A percentile compares a stretch with the other conserved stretches of the same genome.
Evolutionary conservation across 805 yeast species (phyloP).

Genomic region (Yarrowia sp.): DNA sequence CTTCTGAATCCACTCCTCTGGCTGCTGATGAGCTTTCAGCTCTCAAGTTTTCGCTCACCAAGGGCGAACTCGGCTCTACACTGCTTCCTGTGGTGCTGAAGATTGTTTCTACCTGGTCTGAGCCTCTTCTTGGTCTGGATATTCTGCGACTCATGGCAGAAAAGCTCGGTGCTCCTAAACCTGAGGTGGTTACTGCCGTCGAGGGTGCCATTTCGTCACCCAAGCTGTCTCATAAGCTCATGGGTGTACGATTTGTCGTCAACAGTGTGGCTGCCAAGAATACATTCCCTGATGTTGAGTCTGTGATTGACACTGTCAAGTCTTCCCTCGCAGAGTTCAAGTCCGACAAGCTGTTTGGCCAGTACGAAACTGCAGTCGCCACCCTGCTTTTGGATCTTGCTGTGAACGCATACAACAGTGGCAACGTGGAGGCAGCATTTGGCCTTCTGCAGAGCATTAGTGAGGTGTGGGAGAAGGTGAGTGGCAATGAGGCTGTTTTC

Average conservation of each 20-base stretch:
- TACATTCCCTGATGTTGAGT: slow-evolving; percentile 4
- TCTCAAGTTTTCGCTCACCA: slow-evolving; percentile 28
- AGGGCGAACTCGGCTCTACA: slow-evolving; percentile 32
- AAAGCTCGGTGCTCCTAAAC: slow-evolving; percentile 43
- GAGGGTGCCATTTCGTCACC: slow-evolving; percentile 36
- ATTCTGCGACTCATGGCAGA: slow-evolving; percentile 51
- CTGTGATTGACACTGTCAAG: slow-evolving; percentile 29
- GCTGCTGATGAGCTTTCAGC: slow-evolving; percentile 32
- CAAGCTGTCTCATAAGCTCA: slow-evolving; percentile 46
- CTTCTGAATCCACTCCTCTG: slow-evolving; percentile 29
- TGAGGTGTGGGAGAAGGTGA: slow-evolving; percentile 38
- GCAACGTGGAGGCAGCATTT: slow-evolving; percentile 35
- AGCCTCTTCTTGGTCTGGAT: slow-evolving; percentile 59
- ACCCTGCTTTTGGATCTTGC: slow-evolving; percentile 53
- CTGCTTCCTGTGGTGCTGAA: slow-evolving; percentile 42
- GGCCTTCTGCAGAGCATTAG: slow-evolving; percentile 37
- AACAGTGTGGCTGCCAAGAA: slow-evolving; percentile 43
- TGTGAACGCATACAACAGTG: slow-evolving; percentile 36
- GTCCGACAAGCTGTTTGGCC: slow-evolving; percentile 23
- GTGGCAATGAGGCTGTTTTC: slow-evolving; percentile 65
- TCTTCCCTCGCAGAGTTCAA: slow-evolving; percentile 32
- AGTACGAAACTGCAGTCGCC: slow-evolving; percentile 41
- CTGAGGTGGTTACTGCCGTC: slow-evolving; percentile 33
- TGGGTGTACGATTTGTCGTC: slow-evolving; percentile 56
- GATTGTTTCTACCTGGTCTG: slow-evolving; percentile 50